A percentile compares a stretch with the other conserved stretches of the same genome.
Conservation (phyloP, 192 early-diverging fungal genomes). For the Chytriomyces hyalinus region DNA sequence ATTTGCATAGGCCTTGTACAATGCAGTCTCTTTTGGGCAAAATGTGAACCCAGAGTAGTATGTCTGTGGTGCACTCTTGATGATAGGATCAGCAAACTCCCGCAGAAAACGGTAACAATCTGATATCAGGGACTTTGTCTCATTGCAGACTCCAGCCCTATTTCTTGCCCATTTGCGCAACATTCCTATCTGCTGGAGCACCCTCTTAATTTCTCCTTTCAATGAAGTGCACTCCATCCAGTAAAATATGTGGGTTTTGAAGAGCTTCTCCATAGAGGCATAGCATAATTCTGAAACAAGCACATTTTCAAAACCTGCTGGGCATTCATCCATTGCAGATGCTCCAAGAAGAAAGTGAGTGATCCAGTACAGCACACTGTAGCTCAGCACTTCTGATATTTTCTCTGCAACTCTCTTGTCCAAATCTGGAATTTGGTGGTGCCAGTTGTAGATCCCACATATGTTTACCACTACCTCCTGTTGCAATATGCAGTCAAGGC, state of each 20-base stretch:
- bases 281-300: too few relatives aligned
- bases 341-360: neutral
- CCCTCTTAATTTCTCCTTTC: neutral
- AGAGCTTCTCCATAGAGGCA: neutral
- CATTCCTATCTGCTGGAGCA: neutral
- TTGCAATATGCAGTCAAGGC: neutral
- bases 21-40: neutral
- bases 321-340: too few relatives aligned
- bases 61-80: neutral
- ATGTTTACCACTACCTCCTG: slow-evolving; percentile 1
- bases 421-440: neutral
- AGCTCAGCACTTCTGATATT: neutral
- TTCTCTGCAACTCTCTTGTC: neutral
- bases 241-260: neutral
- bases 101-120: neutral
- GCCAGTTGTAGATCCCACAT: neutral
- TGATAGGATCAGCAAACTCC: slow-evolving; percentile 5
- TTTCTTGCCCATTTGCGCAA: neutral
- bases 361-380: slow-evolving; percentile 2
- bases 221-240: slow-evolving; percentile 4
- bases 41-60: neutral
- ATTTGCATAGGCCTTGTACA: neutral
- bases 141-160: neutral
- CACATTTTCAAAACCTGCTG: too few relatives aligned
- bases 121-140: neutral